Conservation (phyloP, 192 early-diverging fungal genomes). For the Allomyces arbusculus region DNA sequence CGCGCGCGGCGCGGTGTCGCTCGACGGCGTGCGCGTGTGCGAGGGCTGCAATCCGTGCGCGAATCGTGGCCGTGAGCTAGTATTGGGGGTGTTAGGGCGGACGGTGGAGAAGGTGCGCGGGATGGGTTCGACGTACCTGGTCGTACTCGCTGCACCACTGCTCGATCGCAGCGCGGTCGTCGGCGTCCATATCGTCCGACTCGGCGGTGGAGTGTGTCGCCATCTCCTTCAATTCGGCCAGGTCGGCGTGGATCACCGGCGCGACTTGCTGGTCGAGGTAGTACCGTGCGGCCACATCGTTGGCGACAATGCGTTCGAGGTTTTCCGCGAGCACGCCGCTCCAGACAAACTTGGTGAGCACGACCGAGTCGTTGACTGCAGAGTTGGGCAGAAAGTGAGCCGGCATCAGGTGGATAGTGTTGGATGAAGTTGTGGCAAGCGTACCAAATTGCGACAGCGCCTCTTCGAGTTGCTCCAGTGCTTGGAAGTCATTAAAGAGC, state of each 20-base stretch:
- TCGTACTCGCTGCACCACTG: not conserved
- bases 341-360: not conserved
- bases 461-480: not conserved
- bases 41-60: not conserved
- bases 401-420: too few relatives aligned
- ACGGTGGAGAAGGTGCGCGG: not conserved
- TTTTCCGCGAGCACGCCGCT: not conserved
- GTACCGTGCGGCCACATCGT: not conserved
- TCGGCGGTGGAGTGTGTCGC: too few relatives aligned
- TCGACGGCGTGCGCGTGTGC: not conserved
- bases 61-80: too few relatives aligned
- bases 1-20: not conserved
- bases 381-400: too few relatives aligned
- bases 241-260: not conserved
- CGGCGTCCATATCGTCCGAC: too few relatives aligned
- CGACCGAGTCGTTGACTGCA: not conserved
- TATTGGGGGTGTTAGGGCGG: too few relatives aligned
- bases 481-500: not conserved
- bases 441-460: not conserved
- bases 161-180: not conserved
- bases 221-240: not conserved
- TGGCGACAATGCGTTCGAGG: not conserved
- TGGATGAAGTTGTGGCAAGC: too few relatives aligned
- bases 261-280: not conserved
- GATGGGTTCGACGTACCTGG: not conserved